Percentiles rank a stretch among this genome's conserved stretches.
phyloP scores from a whole-genome alignment of 345 rosid species.

The Anacardium occidentale region DNA sequence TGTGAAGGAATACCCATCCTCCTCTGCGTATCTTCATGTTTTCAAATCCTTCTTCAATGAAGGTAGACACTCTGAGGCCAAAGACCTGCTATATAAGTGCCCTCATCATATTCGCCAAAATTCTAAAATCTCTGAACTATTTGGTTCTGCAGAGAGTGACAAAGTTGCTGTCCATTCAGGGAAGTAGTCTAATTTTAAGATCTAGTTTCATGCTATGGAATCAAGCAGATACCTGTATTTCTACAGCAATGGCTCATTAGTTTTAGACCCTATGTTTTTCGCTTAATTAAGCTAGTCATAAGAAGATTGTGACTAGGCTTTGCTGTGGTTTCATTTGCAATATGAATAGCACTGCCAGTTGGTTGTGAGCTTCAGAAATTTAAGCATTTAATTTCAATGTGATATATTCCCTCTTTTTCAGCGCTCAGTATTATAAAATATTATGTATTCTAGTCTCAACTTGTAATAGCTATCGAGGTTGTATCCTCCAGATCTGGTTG shows the following conservation, averaged over 20 bases:
- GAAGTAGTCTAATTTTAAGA: slow-evolving; percentile 2
- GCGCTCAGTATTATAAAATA: too few species aligned
- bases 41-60: slow-evolving; percentile 60
- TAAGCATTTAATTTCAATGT: neutral
- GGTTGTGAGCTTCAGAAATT: neutral
- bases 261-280: neutral
- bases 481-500: too few species aligned
- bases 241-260: neutral
- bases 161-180: neutral
- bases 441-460: neutral
- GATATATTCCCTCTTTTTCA: too few species aligned
- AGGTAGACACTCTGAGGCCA: slow-evolving; percentile 83
- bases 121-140: slow-evolving; percentile 57
- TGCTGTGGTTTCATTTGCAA: too few species aligned
- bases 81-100: slow-evolving; percentile 55
- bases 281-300: neutral
- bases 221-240: neutral
- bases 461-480: neutral
- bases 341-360: too few species aligned
- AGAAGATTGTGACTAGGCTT: neutral
- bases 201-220: neutral
- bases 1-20: slow-evolving; percentile 59
- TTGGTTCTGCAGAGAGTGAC: slow-evolving; percentile 42
- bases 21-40: slow-evolving; percentile 49
- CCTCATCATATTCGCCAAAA: slow-evolving; percentile 77